phyloP scores from a whole-genome alignment of 2,329 filamentous ascomycete species.

The Trichoderma breve region DNA sequence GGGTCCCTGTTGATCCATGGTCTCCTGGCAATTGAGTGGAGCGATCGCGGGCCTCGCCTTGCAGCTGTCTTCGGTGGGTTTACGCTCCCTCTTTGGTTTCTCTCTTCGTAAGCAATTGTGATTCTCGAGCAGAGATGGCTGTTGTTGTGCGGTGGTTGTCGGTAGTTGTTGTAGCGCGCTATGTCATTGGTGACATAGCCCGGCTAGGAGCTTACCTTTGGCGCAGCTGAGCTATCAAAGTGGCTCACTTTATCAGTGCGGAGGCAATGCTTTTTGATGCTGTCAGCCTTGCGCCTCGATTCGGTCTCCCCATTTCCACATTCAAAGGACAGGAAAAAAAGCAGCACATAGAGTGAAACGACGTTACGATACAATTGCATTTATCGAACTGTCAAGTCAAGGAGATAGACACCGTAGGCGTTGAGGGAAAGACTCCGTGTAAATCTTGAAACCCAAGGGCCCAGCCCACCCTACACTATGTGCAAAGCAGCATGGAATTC shows the following conservation, averaged over 20 bases:
- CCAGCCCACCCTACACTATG: background rate
- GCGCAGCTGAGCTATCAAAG: background rate
- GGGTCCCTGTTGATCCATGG: slow-evolving; percentile 25
- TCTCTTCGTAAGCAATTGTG: background rate
- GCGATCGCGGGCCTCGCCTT: background rate
- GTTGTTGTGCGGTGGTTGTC: background rate
- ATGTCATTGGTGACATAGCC: slow-evolving; percentile 11
- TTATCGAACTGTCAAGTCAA: background rate
- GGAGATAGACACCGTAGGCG: background rate
- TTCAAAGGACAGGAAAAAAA: background rate
- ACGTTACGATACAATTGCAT: background rate
- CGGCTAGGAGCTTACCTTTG: slow-evolving; percentile 10
- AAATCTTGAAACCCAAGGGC: too few relatives aligned
- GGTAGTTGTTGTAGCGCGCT: background rate
- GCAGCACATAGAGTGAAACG: background rate
- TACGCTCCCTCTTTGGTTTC: background rate
- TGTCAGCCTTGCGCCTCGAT: background rate
- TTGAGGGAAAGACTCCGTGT: background rate
- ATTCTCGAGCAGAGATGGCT: background rate
- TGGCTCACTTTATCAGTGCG: background rate
- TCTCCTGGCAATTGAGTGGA: slow-evolving; percentile 19
- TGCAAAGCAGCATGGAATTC: background rate
- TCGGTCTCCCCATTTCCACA: background rate
- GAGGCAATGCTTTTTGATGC: background rate
- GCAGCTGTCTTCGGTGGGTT: background rate